These are phyloP conservation scores for Scheffersomyces stipitis DNA, from an alignment of 805 yeast species.

Conservation along the genomic window DNA sequence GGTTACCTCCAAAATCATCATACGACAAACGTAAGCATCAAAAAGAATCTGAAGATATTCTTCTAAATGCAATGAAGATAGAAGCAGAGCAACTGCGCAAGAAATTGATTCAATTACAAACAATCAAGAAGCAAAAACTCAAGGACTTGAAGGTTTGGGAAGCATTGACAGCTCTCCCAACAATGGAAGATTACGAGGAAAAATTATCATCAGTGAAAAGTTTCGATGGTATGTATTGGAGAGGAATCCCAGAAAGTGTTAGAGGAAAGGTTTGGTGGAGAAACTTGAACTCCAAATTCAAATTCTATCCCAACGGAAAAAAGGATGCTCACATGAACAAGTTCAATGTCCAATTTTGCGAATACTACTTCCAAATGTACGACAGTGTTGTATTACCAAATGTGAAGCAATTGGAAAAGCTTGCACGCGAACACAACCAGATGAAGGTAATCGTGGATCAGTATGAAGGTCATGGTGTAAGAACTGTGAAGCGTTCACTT, in stretches of 20 bases:
- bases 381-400: slow-evolving; percentile 1
- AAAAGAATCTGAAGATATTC: slow-evolving; percentile 47
- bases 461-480: not conserved
- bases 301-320: not conserved
- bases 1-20: slow-evolving; percentile 64
- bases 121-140: slow-evolving; percentile 30
- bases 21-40: slow-evolving; percentile 56
- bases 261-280: slow-evolving; percentile 54
- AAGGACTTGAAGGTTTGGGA: slow-evolving; percentile 32
- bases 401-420: slow-evolving; percentile 1
- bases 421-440: slow-evolving; percentile 2
- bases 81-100: slow-evolving; percentile 35
- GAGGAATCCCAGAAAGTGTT: slow-evolving; percentile 19
- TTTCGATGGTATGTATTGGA: slow-evolving; percentile 17
- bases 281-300: not conserved
- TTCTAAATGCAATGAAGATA: slow-evolving; percentile 39
- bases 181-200: slow-evolving; percentile 6
- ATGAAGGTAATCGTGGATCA: slow-evolving; percentile 1
- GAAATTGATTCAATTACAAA: slow-evolving; percentile 30
- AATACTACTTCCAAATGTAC: slow-evolving; percentile 2
- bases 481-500: not conserved
- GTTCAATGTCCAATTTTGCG: slow-evolving; percentile 4
- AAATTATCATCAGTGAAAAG: slow-evolving; percentile 8
- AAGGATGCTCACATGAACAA: not conserved
- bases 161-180: slow-evolving; percentile 6